phyloP scores from a whole-genome alignment of 345 rosid genomes.

The Clarkia xantiana region DNA sequence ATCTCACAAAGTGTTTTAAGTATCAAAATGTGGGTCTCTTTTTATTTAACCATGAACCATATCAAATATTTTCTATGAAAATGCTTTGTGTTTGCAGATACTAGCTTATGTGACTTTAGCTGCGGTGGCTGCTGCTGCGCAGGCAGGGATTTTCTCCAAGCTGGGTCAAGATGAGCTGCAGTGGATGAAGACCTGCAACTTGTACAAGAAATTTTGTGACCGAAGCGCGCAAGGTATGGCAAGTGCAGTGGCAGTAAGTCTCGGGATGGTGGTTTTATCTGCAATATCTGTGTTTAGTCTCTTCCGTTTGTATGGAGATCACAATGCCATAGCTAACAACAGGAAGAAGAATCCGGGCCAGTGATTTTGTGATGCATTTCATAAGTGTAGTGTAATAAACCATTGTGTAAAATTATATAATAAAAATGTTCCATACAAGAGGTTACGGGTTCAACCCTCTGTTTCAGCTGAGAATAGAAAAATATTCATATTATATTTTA shows the following conservation, averaged over 20 bases:
- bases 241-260: constrained; percentile 32
- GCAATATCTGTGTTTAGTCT: constrained; percentile 68
- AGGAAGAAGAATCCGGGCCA: neutral
- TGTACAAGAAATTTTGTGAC: constrained; percentile 77
- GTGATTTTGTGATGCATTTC: too few relatives aligned
- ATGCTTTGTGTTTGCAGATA: constrained; percentile 21
- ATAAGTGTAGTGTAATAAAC: too few relatives aligned
- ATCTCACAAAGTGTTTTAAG: too few relatives aligned
- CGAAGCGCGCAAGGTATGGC: constrained; percentile 49
- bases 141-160: constrained; percentile 53
- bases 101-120: constrained; percentile 69
- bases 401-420: too few relatives aligned
- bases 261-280: constrained; percentile 46
- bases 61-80: too few relatives aligned
- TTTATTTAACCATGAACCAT: too few relatives aligned
- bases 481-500: too few relatives aligned
- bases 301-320: constrained; percentile 56
- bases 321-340: constrained; percentile 12
- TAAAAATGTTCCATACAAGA: too few relatives aligned
- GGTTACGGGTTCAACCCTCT: too few relatives aligned
- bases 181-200: constrained; percentile 70
- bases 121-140: constrained; percentile 56
- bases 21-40: too few relatives aligned
- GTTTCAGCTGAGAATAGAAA: too few relatives aligned
- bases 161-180: constrained; percentile 60